Evolutionary conservation across 129 eudicot genomes (phyloP), one percentile per base, ranked within the genome.

Genomic region (Artemisia argyi): DNA sequence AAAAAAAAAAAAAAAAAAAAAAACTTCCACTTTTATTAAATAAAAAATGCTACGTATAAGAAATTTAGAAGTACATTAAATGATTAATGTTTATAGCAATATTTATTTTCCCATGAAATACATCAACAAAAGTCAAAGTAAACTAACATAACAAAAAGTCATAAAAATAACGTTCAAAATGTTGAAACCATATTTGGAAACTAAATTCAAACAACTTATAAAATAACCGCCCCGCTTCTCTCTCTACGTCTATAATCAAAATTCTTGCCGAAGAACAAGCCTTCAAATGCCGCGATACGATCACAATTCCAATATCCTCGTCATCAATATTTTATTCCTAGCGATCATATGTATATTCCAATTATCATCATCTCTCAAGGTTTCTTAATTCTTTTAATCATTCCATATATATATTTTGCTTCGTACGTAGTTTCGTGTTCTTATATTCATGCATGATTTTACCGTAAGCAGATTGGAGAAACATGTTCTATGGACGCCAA

Each of bases 381-480:
- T 78, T 48, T 73, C 52, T n/a, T 35, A 35, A 19, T 22, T 46
- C 49, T 15, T 3, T 20, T 11, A 46, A 46, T 55, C 11, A 12
- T 3, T 58, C 16, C 18, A 14, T 32, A 62, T 0, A 1, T 15
- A n/a, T n/a, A 26, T 26, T 28, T 3, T 58, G 22, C n/a, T 1
- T 8, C 1, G 3, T 26, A 7, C 13, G 6, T 11, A 2, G 51
- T 17, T 15, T 14, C 47, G 9, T 14, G 0, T 56, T 56, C 48
- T 76, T 28, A 67, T 67, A 67, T 67, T 17, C 61, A 11, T 48
- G 7, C 42, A 5, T 59, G 18, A 14, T 47, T 26, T 56, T 0
- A 13, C 1, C 19, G 4, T 16, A 66, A 12, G 5, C 73, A 93
- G 98, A 78, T 87, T 19, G 98, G 98, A 10, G 97, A 90, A 84